Base-by-base conservation (phyloP, 345 rosid genomes). In the Erucastrum elatum region DNA sequence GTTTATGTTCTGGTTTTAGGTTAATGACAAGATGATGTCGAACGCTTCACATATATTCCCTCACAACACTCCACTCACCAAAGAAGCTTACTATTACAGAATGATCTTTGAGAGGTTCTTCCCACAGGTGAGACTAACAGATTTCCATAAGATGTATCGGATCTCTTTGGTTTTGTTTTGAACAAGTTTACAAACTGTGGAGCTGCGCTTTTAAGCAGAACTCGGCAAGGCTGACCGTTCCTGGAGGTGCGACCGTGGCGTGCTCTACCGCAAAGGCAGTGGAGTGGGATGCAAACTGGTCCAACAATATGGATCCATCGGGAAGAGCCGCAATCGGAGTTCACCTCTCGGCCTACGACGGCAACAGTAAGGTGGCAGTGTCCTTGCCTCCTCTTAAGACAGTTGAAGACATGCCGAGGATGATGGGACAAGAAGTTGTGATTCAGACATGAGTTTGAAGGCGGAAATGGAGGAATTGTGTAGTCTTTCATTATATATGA, bases 271-370 rank as follows among this genome's bases (percentile, higher is more conserved):
- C 93, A 0, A 92, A 88, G 72, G 97, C 98, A 27, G 81, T 92
- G 0, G 97, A 90, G 66, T 94, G 98, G 97, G 97, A 94, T 39
- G 90, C 87, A 25, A 67, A 87, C 1, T 92, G 98, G 98, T 86
- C 92, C 7, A 87, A 83, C 41, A 94, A 94, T 68, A 92, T 94
- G 3, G 98, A 94, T 53, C 98, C 98, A 12, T 94, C 98, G 0
- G 97, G 98, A 59, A 77, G 98, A 81, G 98, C 97, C 4, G 98
- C 97, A 7, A 55, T 87, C 4, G 98, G 97, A 64, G 97, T 94
- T 41, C 97, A 94, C 76, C 84, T 90, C 60, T 91, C 94, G 4
- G 91, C 89, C 37, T 94, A 92, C 46, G 88, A 84, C 0, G 49
- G 82, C 30, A 74, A 68, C 74, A 64, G 15, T 46, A 46, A 80